Base-by-base conservation (phyloP, 176 grass and related monocot species). In the Hordeum marinum region DNA sequence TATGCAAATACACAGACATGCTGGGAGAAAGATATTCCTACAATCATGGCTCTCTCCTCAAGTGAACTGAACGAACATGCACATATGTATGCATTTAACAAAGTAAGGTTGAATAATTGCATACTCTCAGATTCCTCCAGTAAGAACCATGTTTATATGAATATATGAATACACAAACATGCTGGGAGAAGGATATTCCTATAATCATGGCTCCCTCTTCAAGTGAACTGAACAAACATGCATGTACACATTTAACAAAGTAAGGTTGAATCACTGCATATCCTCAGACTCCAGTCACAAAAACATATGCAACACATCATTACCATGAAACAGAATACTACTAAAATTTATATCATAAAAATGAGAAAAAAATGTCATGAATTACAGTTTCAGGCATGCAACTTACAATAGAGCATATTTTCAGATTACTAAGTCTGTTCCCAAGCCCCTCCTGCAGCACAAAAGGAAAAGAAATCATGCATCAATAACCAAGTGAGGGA, bases 321-420 rank as follows among this genome's bases (percentile, higher is more conserved):
- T 29, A 46, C 8, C 12, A 43, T 11, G 9, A 60, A 43, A 14
- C 14, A 42, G 11, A 29, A 27, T 35, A 9, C 5, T 25, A 17
- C 20, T 15, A 20, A 4, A 63, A 45, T 3, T 42, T 50, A 80
- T 14, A 36, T 21, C 0, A 18, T 45, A 68, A 63, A 12, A 68
- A 32, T 13, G 8, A 80, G 11, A 17, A 83, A 0, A 37, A 21
- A n/a, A 64, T n/a, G 21, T 2, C 27, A 43, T 35, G 24, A 78
- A 65, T 25, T 25, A 39, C 5, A 65, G 1, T 48, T 61, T 9
- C 4, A 20, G 1, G 83, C 8, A 6, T 21, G 9, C 15, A 68
- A 29, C 60, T 62, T 80, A 87, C 85, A 2, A 90, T 81, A 9
- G 89, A 90, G 76, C 6, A 90, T 80, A 90, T 84, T 54, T 90